These are phyloP conservation scores for Petunia axillaris DNA, from an alignment of 257 asterid genomes.

Conservation along the genomic window DNA sequence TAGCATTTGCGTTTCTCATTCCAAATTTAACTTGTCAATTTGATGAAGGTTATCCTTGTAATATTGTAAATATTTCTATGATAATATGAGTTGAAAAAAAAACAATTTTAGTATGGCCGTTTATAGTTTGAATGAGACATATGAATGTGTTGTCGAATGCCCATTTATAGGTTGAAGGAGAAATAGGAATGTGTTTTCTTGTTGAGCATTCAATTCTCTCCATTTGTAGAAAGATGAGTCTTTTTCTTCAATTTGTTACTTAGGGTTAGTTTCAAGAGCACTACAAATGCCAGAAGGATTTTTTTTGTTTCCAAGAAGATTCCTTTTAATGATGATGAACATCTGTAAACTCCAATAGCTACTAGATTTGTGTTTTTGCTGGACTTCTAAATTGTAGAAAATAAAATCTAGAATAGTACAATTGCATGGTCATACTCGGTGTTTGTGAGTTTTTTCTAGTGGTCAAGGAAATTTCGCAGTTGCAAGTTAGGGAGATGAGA, in stretches of 20 bases:
- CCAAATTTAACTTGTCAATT: background rate
- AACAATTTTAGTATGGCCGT: background rate
- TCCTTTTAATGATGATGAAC: no score
- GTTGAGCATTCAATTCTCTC: background rate
- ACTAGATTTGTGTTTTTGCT: background rate
- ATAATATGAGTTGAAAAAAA: background rate
- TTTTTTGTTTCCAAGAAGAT: no score
- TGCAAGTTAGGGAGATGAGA: background rate
- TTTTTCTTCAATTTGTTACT: no score
- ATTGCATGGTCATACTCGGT: conserved; percentile 10
- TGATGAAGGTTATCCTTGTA: background rate
- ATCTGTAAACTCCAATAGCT: background rate
- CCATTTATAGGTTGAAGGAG: background rate
- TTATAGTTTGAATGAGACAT: background rate
- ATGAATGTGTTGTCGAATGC: background rate
- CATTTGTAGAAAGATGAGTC: background rate
- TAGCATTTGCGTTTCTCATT: background rate
- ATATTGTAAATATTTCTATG: background rate
- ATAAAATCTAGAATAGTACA: background rate
- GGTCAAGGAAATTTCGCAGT: background rate
- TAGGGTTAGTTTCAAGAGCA: background rate
- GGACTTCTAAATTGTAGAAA: background rate
- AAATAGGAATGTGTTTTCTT: background rate
- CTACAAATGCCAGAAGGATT: background rate
- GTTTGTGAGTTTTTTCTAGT: background rate